Evolutionary conservation across 2,329 filamentous ascomycete species (phyloP).

Genomic region (Dendrostoma leiphaemia): DNA sequence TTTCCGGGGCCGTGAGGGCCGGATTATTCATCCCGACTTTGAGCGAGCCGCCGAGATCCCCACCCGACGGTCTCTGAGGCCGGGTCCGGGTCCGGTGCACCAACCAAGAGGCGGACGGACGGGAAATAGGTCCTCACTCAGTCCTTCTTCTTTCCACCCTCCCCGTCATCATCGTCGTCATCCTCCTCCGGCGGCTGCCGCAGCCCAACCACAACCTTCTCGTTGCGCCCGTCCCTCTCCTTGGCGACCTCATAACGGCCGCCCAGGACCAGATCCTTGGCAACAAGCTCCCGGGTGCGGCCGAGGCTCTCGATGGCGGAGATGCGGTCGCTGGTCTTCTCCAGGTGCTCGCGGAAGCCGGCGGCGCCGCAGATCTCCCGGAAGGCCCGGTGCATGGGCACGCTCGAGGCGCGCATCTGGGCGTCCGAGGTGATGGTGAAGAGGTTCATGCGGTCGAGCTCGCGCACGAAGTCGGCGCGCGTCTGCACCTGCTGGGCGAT

Average conservation of each 20-base stretch:
- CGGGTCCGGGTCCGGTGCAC: too few relatives aligned
- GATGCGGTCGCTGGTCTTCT: constrained; percentile 82
- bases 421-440: constrained; percentile 90
- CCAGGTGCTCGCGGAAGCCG: constrained; percentile 79
- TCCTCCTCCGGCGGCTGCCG: constrained; percentile 38
- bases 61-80: too few relatives aligned
- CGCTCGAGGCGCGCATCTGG: constrained; percentile 86
- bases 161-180: constrained; percentile 22
- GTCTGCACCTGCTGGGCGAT: constrained; percentile 92
- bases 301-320: constrained; percentile 90
- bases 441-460: constrained; percentile 89
- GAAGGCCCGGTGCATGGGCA: constrained; percentile 95
- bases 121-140: neutral
- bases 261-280: constrained; percentile 87
- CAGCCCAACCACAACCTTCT: constrained; percentile 35
- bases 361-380: constrained; percentile 73
- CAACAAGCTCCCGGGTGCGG: constrained; percentile 88
- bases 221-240: constrained; percentile 30
- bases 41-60: too few relatives aligned
- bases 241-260: constrained; percentile 70
- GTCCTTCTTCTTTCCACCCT: neutral
- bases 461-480: constrained; percentile 87
- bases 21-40: too few relatives aligned
- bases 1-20: too few relatives aligned
- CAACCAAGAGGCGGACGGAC: too few relatives aligned